Base-by-base conservation (phyloP, 2,329 filamentous ascomycete genomes). In the Neofusicoccum ribis region DNA sequence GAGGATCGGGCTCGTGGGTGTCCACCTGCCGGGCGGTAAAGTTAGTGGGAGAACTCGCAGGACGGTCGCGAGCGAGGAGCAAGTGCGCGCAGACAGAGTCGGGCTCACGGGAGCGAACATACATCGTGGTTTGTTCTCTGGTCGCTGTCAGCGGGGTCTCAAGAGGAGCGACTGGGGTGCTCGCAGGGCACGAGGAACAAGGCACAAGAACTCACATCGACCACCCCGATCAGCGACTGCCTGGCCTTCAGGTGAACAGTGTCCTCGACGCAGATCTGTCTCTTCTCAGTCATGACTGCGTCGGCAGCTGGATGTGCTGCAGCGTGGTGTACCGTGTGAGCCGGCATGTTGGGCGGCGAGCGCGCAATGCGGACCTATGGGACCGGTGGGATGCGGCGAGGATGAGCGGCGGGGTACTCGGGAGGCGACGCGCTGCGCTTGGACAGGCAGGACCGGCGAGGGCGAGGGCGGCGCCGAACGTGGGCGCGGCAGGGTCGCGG, bases 1-100 rank as follows among this genome's bases (percentile, higher is more conserved):
- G 73, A 1, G 80, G 80, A n/a, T 75, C 73, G n/a, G 80, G 79
- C 37, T 75, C 70, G 70, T 83, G 80, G 9, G 77, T 79, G 68
- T 82, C 80, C 67, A 83, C 74, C 65, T 82, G 78, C 54, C 72
- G 39, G 7, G 12, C 11, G 56, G 15, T 20, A 3, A 3, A 8
- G 43, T 60, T 14, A 60, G 37, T 12, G 9, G 17, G 31, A 14
- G n/a, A 39, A 31, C 17, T 11, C 23, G 7, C 23, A 31, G 39
- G 31, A 23, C 14, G 34, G 12, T 5, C 7, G 47, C n/a, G 46
- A 14, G 14, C 6, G n/a, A 50, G 37, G 44, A 15, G 12, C 36
- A 15, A 5, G 8, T 12, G 17, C 20, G 63, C 63, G 34, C 34
- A 20, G 1, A 17, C 20, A 20, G 20, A 12, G 9, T 8, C n/a